Evolutionary conservation across 2,329 filamentous ascomycete species (phyloP).

Genomic region (Penicillium sp.): DNA sequence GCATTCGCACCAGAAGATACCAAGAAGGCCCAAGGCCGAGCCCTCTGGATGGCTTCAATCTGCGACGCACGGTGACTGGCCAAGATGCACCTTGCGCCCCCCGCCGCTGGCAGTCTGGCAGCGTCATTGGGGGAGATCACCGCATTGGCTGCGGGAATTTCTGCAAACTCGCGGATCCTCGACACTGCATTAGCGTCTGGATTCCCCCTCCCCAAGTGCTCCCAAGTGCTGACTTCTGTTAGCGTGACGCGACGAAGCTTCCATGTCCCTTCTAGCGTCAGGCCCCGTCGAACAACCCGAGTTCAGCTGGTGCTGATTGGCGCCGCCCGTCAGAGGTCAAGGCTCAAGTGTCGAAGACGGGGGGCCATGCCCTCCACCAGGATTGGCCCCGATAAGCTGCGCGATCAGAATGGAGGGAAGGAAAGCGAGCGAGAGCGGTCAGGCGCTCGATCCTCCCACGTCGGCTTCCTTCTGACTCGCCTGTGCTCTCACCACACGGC

Average conservation of each 20-base stretch:
- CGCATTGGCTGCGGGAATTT: constrained; percentile 21
- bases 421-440: too few relatives aligned
- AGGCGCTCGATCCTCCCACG: constrained; percentile 7
- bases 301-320: neutral
- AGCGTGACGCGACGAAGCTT: constrained; percentile 13
- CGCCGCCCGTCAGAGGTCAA: neutral
- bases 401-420: too few relatives aligned
- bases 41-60: too few relatives aligned
- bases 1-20: too few relatives aligned
- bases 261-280: constrained; percentile 26
- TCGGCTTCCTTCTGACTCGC: neutral
- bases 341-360: too few relatives aligned
- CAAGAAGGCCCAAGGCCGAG: too few relatives aligned
- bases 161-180: constrained; percentile 20
- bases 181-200: constrained; percentile 14
- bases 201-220: too few relatives aligned
- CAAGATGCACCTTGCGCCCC: too few relatives aligned
- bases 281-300: neutral
- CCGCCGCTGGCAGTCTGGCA: too few relatives aligned
- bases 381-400: constrained; percentile 14
- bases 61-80: too few relatives aligned
- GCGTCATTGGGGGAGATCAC: too few relatives aligned
- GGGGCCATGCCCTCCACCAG: too few relatives aligned
- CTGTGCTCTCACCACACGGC: neutral
- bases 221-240: constrained; percentile 2